These are phyloP conservation scores for Suillus lakei DNA, from an alignment of 768 basidiomycete species.

Conservation along the genomic window DNA sequence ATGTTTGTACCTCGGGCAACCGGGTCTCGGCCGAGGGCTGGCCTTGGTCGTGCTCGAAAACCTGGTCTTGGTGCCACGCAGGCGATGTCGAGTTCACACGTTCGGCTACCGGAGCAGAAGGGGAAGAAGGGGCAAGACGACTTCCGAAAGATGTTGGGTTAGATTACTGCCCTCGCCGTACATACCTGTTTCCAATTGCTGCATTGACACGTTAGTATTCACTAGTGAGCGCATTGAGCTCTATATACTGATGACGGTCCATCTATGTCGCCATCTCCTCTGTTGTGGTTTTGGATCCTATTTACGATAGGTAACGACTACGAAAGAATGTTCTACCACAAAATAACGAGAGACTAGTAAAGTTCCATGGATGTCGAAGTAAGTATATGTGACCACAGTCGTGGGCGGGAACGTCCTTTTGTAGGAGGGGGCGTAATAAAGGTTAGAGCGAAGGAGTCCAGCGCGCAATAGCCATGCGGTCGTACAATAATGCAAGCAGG, in stretches of 20 bases:
- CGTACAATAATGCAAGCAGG: constrained; percentile 32
- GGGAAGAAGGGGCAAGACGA: constrained; percentile 79
- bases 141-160: constrained; percentile 78
- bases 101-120: constrained; percentile 26
- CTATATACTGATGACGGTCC: neutral
- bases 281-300: constrained; percentile 1
- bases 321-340: neutral
- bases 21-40: constrained; percentile 69
- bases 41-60: constrained; percentile 63
- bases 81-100: constrained; percentile 22
- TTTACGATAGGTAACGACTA: constrained; percentile 10
- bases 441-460: neutral
- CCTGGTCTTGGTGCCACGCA: constrained; percentile 28
- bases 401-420: neutral
- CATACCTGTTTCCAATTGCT: neutral
- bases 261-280: neutral
- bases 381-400: neutral
- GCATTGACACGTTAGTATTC: neutral
- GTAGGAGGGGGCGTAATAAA: neutral
- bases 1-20: constrained; percentile 74
- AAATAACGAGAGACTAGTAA: neutral
- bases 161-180: neutral
- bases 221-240: neutral
- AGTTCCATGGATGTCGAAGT: constrained; percentile 2
- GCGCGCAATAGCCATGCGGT: constrained; percentile 24